Evolutionary conservation across 768 basidiomycete genomes (phyloP), one percentile per base, ranked within the genome.

Genomic region (Brasilioporus rufonigricans): DNA sequence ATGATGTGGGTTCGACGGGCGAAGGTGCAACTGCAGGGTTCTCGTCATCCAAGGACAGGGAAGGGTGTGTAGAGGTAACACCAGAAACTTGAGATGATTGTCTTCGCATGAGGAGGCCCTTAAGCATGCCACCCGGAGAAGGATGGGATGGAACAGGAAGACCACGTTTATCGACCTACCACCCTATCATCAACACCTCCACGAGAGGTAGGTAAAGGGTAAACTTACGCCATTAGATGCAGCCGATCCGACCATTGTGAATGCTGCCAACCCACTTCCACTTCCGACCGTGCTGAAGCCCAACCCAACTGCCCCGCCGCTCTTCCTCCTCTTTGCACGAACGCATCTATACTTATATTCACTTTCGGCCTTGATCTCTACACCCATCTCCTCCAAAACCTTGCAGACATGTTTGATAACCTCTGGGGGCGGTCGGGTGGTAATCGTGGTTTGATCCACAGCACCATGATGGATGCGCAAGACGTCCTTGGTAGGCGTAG

Each of bases 331-430:
- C 80, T 94, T 92, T 38, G 78, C 76, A 23, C 95, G 79, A 29
- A 93, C 78, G 68, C 95, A 97, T 56, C 91, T 77, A 65, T 87
- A 87, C 77, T 93, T 95, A 75, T 82, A 98, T 66, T 97, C 93
- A 60, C 85, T 87, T 74, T 99, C 97, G 31, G 84, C 72, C 63
- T 88, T 83, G 55, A 95, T 80, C 54, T 95, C 93, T 51, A 99
- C 77, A 19, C 96, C 97, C 92, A 98, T 93, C 31, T 81, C 82
- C 61, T 84, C 81, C 56, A 99, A 77, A 13, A 94, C 88, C 57
- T 80, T 79, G 64, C 82, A 81, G 29, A 98, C 82, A 66, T 93
- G 91, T 56, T 79, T 82, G 76, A 98, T 91, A 33, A 98, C 94
- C 61, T 91, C 89, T 1, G 86, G 84, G 33, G 96, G 94, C 10